Evolutionary conservation across 129 eudicot genomes (phyloP).

Genomic region (Flaveria robusta): DNA sequence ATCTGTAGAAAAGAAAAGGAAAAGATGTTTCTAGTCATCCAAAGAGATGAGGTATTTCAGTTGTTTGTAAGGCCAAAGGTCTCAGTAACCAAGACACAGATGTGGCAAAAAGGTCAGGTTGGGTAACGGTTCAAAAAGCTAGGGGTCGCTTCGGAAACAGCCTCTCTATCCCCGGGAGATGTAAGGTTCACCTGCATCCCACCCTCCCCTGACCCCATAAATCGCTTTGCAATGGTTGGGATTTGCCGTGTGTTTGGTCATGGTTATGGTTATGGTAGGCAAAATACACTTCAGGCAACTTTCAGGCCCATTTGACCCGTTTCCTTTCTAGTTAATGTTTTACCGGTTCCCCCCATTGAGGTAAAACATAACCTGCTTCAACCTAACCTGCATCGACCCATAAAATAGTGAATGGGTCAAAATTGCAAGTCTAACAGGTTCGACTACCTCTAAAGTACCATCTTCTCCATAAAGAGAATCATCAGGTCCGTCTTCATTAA

Average conservation of each 20-base stretch:
- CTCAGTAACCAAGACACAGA: neutral
- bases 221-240: no score
- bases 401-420: neutral
- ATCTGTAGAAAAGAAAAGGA: slow-evolving; percentile 49
- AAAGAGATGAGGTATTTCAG: slow-evolving; percentile 2
- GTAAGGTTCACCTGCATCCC: no score
- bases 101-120: slow-evolving; percentile 9
- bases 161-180: no score
- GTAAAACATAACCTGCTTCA: neutral
- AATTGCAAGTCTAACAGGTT: slow-evolving; percentile 16
- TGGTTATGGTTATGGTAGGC: neutral
- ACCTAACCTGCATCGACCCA: neutral
- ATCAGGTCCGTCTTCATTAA: slow-evolving; percentile 54
- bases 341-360: neutral
- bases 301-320: slow-evolving; percentile 8
- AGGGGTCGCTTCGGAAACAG: neutral
- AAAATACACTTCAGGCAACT: slow-evolving; percentile 2
- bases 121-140: neutral
- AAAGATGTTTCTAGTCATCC: neutral
- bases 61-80: slow-evolving; percentile 6
- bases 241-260: no score
- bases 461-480: slow-evolving; percentile 74
- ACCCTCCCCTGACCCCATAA: no score
- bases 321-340: slow-evolving; percentile 7
- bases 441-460: slow-evolving; percentile 87